These are phyloP conservation scores for Drechslerella coelobrocha DNA, from an alignment of 2,329 filamentous ascomycete species.

Conservation along the genomic window DNA sequence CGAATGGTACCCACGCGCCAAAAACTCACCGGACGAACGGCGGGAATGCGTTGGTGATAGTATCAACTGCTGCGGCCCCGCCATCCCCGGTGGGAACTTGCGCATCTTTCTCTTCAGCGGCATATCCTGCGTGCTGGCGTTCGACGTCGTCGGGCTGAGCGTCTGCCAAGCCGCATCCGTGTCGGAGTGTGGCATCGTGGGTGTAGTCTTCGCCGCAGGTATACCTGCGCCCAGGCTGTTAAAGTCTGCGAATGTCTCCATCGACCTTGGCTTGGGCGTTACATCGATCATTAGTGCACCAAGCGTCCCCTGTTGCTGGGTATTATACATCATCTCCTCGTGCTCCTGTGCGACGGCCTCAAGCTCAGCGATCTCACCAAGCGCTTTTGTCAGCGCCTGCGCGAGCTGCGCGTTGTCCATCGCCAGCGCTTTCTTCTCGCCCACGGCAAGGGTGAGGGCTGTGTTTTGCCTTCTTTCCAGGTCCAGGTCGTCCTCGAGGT, in stretches of 20 bases:
- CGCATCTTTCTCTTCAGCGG: conserved; percentile 46
- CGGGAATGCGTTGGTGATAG: conserved; percentile 40
- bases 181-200: conserved; percentile 22
- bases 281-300: conserved; percentile 48
- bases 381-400: conserved; percentile 43
- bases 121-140: conserved; percentile 34
- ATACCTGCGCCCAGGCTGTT: neutral
- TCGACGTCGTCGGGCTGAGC: conserved; percentile 44
- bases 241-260: conserved; percentile 41
- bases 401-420: conserved; percentile 47
- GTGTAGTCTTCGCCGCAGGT: conserved; percentile 1
- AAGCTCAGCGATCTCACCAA: conserved; percentile 44
- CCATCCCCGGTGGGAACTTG: conserved; percentile 48
- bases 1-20: conserved; percentile 33
- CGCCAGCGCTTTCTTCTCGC: conserved; percentile 46
- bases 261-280: conserved; percentile 36
- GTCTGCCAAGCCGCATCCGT: conserved; percentile 43
- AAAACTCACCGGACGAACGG: conserved; percentile 43
- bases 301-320: conserved; percentile 28
- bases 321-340: conserved; percentile 35
- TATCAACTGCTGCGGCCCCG: conserved; percentile 45
- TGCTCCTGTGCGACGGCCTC: conserved; percentile 37
- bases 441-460: conserved; percentile 40
- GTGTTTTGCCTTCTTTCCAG: conserved; percentile 42
- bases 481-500: conserved; percentile 45